Conservation (phyloP, 2,329 filamentous ascomycete species). For the Fusarium coicis region DNA sequence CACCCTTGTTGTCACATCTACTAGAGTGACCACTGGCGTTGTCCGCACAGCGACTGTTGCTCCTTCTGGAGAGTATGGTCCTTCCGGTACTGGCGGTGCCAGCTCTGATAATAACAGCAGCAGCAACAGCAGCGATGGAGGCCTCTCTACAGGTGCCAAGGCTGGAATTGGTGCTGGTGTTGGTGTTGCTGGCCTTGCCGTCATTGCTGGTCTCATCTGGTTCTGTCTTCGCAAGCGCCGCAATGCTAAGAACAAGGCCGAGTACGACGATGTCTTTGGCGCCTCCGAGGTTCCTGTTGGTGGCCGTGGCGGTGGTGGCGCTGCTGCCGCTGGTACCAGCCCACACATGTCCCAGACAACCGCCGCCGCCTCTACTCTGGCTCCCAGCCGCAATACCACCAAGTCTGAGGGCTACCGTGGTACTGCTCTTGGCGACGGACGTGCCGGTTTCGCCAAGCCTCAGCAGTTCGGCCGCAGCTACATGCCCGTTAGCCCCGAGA, state of each 20-base stretch:
- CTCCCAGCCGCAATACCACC: slow-evolving; percentile 42
- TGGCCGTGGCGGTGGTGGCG: slow-evolving; percentile 40
- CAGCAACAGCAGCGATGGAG: slow-evolving; percentile 35
- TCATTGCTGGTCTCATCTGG: slow-evolving; percentile 46
- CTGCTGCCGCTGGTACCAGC: slow-evolving; percentile 27
- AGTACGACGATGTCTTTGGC: slow-evolving; percentile 54
- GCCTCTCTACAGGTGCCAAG: slow-evolving; percentile 56
- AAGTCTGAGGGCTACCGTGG: slow-evolving; percentile 53
- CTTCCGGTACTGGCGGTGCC: slow-evolving; percentile 26
- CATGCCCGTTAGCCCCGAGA: slow-evolving; percentile 43
- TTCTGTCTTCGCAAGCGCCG: slow-evolving; percentile 48
- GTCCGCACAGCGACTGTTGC: slow-evolving; percentile 44
- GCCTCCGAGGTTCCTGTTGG: slow-evolving; percentile 57
- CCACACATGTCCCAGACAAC: slow-evolving; percentile 48
- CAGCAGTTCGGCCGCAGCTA: slow-evolving; percentile 49
- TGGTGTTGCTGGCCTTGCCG: slow-evolving; percentile 50
- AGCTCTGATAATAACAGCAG: slow-evolving; percentile 18
- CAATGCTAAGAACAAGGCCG: slow-evolving; percentile 46
- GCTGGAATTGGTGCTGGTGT: slow-evolving; percentile 56
- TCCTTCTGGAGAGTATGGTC: slow-evolving; percentile 41
- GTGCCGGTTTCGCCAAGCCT: slow-evolving; percentile 54
- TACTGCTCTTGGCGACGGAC: slow-evolving; percentile 53
- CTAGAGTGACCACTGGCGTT: slow-evolving; percentile 46
- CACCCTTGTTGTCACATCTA: slow-evolving; percentile 51
- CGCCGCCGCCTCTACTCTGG: slow-evolving; percentile 40